Conservation (phyloP, 306 rosid genomes). For the Fagus sylvatica region DNA sequence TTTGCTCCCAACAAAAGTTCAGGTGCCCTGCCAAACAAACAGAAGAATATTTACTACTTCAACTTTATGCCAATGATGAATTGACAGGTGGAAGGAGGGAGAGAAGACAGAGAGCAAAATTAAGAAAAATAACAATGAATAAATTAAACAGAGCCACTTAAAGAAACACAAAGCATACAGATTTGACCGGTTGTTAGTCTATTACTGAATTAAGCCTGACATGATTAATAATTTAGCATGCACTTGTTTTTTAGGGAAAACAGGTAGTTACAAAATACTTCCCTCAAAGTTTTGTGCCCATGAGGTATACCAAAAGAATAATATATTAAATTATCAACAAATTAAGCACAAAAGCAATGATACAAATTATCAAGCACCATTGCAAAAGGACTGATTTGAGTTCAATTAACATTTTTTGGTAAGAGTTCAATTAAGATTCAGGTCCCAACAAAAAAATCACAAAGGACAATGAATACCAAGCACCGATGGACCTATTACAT, state of each 20-base stretch:
- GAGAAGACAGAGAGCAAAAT: background rate
- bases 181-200: background rate
- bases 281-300: background rate
- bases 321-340: background rate
- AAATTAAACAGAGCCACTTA: background rate
- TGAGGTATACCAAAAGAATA: background rate
- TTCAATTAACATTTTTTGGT: background rate
- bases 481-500: background rate
- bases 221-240: background rate
- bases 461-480: background rate
- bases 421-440: background rate
- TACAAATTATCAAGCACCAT: background rate
- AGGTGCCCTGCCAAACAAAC: conserved; percentile 74
- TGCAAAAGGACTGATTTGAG: background rate
- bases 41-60: conserved; percentile 3
- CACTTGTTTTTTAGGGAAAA: background rate
- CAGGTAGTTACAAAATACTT: background rate
- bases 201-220: background rate
- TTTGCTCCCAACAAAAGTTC: conserved; percentile 88
- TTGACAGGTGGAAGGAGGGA: background rate
- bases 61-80: background rate
- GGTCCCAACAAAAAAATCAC: background rate
- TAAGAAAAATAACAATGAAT: background rate
- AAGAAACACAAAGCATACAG: background rate
- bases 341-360: background rate